Percentiles rank a stretch among this genome's conserved stretches.
Conservation (phyloP, 495 filamentous ascomycete species). For the Neurospora discreta region DNA sequence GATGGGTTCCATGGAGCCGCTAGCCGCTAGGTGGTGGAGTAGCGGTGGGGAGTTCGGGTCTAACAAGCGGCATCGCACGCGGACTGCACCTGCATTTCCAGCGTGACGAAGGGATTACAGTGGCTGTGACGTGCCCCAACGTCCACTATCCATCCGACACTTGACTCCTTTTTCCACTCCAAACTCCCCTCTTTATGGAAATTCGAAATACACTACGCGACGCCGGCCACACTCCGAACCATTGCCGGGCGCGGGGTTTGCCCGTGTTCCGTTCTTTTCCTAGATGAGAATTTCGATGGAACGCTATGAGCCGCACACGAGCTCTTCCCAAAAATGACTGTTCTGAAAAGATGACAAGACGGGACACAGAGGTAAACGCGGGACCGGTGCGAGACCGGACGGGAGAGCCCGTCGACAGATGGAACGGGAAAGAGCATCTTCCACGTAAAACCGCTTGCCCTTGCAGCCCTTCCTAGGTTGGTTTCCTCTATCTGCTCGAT, state of each 20-base stretch:
- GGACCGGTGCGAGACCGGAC: background rate
- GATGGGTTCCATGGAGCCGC: background rate
- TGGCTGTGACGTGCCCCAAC: background rate
- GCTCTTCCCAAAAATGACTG: background rate
- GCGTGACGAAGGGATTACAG: background rate
- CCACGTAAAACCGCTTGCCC: background rate
- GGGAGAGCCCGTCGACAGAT: background rate
- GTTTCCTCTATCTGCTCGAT: background rate
- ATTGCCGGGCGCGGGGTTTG: background rate
- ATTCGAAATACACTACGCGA: background rate
- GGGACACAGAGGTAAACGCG: background rate
- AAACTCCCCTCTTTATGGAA: background rate
- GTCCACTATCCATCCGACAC: background rate
- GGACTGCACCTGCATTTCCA: background rate
- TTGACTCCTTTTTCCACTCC: background rate
- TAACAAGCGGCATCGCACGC: background rate
- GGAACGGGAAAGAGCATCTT: background rate
- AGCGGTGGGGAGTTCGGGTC: background rate
- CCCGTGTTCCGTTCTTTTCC: background rate
- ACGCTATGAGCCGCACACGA: background rate
- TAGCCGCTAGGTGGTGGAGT: background rate
- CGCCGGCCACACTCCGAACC: background rate
- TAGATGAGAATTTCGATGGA: background rate
- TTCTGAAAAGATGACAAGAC: background rate
- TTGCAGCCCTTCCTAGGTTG: background rate